Base-by-base conservation (phyloP, 345 rosid genomes). In the Rhodamnia argentea region DNA sequence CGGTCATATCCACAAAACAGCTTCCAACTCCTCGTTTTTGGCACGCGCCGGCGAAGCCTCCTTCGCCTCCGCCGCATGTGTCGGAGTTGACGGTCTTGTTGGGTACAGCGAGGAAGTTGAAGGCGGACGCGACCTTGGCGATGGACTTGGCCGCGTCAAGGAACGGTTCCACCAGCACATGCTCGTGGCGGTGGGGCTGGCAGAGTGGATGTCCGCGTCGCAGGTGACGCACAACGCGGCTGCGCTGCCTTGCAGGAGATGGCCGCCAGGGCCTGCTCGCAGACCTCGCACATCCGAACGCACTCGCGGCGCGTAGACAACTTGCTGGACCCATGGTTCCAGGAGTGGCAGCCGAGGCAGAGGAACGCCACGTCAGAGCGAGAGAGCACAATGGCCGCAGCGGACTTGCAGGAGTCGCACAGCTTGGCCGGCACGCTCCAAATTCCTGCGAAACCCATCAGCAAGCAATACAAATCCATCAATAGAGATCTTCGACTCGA, bases 241-340 rank as follows among this genome's bases (percentile, higher is more conserved):
- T 6, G 97, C 98, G 86, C 96, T 98, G 98, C 99, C 91, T 94
- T 95, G 92, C 98, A 97, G 44, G 96, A 94, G 86, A 97, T 96
- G 54, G 95, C 92, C 44, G 99, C 97, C 1, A 98, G 98, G 14
- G 99, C 98, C 83, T 96, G 98, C 89, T 96, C 98, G 88, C 98
- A 96, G 64, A 96, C 97, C 82, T 93, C 94, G 55, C 99, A 96
- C 84, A 96, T 57, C 93, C 91, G 89, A 27, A 95, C 97, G 44
- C 96, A 96, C 90, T 90, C 95, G 84, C 96, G 99, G 52, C 94
- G 94, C 14, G 91, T 86, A 8, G 87, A 87, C 7, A 90, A 90
- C 75, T 90, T 89, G 93, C 85, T 87, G 37, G 87, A 88, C 85
- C 92, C 88, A 85, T 95, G 98, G 87, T 95, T 87, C 78, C 90